A percentile compares a stretch with the other conserved stretches of the same genome.
These are phyloP conservation scores for Austroboletus eburneus DNA, from an alignment of 768 basidiomycete species.

Conservation along the genomic window DNA sequence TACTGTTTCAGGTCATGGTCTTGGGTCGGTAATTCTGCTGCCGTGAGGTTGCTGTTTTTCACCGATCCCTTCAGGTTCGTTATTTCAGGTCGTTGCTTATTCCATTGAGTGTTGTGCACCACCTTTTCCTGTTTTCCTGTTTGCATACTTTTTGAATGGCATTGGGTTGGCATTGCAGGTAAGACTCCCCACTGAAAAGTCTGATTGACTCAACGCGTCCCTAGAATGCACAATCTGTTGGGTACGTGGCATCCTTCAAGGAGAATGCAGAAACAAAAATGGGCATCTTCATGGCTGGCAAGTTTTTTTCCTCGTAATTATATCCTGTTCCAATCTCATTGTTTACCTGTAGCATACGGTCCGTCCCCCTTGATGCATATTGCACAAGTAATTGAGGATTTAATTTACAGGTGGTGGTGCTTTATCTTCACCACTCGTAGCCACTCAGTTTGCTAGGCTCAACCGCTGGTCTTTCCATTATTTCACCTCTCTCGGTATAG, in stretches of 20 bases:
- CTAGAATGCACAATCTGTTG: conserved; percentile 71
- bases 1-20: conserved; percentile 33
- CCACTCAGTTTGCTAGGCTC: conserved; percentile 46
- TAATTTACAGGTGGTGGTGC: conserved; percentile 52
- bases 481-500: conserved; percentile 58
- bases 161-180: conserved; percentile 48
- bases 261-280: conserved; percentile 60
- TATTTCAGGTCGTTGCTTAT: conserved; percentile 51
- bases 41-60: not conserved
- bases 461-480: conserved; percentile 40
- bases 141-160: conserved; percentile 45
- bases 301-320: not conserved
- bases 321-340: not conserved
- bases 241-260: conserved; percentile 58
- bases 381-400: too few relatives aligned
- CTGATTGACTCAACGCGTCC: not conserved
- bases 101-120: conserved; percentile 50
- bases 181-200: not conserved
- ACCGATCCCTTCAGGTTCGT: conserved; percentile 38
- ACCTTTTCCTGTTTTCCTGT: conserved; percentile 61
- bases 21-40: conserved; percentile 25
- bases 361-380: too few relatives aligned
- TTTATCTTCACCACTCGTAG: conserved; percentile 47
- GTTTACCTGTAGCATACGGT: too few relatives aligned
- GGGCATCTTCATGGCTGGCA: conserved; percentile 57